These are phyloP conservation scores for Amanita rubescens DNA, from an alignment of 768 basidiomycete genomes.

Conservation along the genomic window DNA sequence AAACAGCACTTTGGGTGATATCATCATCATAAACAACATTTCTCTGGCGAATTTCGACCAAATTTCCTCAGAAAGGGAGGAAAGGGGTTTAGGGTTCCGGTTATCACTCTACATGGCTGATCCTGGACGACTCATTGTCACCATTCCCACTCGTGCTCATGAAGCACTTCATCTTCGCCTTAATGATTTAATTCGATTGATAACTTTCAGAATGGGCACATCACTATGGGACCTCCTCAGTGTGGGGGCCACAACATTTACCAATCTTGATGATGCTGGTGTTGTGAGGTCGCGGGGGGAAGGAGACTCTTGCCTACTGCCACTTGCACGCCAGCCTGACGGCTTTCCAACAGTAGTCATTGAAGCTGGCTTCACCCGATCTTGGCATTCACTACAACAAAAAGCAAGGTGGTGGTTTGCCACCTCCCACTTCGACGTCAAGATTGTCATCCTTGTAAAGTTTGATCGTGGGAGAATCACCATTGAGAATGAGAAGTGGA, in stretches of 20 bases:
- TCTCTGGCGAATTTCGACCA: neutral
- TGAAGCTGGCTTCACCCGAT: neutral
- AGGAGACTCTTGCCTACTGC: neutral
- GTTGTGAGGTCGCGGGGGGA: neutral
- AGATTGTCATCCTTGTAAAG: neutral
- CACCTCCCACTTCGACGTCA: neutral
- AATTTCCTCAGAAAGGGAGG: neutral
- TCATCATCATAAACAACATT: neutral
- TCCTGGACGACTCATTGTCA: too few species aligned
- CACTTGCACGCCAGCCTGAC: neutral
- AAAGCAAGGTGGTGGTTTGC: neutral
- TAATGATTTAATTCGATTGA: too few species aligned
- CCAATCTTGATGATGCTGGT: neutral
- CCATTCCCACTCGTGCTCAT: too few species aligned
- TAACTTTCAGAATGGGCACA: too few species aligned
- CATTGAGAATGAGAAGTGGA: neutral
- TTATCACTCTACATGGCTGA: neutral
- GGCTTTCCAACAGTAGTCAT: neutral
- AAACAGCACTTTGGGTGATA: neutral
- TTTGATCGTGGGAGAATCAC: neutral
- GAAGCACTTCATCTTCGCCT: too few species aligned
- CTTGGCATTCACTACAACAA: neutral
- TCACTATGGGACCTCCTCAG: neutral
- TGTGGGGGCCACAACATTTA: neutral
- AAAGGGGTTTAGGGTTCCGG: neutral